Evolutionary conservation across 768 basidiomycete genomes (phyloP), one percentile per base, ranked within the genome.

Genomic region (Lactifluus echinatus): DNA sequence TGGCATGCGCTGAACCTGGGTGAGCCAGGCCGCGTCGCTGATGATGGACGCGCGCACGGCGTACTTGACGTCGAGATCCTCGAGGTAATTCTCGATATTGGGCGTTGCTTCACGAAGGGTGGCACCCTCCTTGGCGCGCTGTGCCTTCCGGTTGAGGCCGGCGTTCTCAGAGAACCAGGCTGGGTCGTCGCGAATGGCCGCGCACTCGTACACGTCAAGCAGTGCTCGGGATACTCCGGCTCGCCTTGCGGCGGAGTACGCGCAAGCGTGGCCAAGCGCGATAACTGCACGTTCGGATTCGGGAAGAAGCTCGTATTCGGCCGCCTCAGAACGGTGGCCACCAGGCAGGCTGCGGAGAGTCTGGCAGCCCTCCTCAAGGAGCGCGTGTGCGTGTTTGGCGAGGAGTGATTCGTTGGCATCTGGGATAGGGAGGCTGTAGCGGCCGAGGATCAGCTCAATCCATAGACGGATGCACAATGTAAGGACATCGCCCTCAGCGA

Each of bases 401-500:
- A 62, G 57, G 6, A 60, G 59, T 12, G 53, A 58, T 12, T 60
- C 48, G 17, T 53, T 33, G 19, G 50, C 46, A 8, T 33, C 34
- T 0, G 63, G 63, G n/a, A 42, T 37, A 2, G 61, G 65, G 24
- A 66, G 52, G 8, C 33, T 44, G 24, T 54, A 58, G 8, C 62
- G 57, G 11, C 34, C 37, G 26, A 49, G 59, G 42, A 64, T 51
- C 36, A 67, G 57, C 54, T 66, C 60, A 11, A 50, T 36, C 48
- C 55, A 61, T 17, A 67, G 63, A 12, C 62, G 61, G 49, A 68
- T 66, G 53, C 57, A 60, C 23, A 66, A 44, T 1, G 50, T 61
- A 11, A 69, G 63, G 19, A 64, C 54, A 50, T 68, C 67, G 29
- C 66, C 66, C 48, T 68, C 66, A 2, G 59, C 56, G 14, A 69